Percentiles rank a stretch among this genome's conserved stretches.
These are phyloP conservation scores for Pinus tabuliformis DNA, from an alignment of 75 land plant genomes.

Conservation along the genomic window DNA sequence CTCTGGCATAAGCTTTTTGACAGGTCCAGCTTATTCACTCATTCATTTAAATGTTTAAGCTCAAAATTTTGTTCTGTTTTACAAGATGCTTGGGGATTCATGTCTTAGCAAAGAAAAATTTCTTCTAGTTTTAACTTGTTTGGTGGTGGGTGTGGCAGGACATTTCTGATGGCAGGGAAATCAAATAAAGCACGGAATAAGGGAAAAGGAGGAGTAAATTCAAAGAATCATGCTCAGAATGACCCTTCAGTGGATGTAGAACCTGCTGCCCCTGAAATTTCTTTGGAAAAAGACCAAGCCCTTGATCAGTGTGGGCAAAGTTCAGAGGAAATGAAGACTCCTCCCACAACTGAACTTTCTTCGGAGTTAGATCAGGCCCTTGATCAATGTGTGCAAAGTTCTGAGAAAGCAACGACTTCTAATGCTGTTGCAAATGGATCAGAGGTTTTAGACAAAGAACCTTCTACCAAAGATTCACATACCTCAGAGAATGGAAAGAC, in stretches of 20 bases:
- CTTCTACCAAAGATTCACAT: neutral
- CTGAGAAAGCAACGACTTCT: conserved; percentile 5
- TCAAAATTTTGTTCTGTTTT: too few species aligned
- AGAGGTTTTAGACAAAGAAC: conserved; percentile 15
- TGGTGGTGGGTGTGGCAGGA: neutral
- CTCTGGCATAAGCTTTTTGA: too few species aligned
- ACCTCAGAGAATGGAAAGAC: neutral
- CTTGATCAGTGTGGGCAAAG: neutral
- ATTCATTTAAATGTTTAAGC: too few species aligned
- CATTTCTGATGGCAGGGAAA: conserved; percentile 72
- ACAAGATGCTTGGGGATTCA: too few species aligned
- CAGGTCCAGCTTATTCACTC: too few species aligned
- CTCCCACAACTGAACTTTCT: neutral
- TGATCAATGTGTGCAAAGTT: neutral
- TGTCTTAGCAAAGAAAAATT: too few species aligned
- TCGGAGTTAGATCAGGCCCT: neutral
- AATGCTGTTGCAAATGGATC: conserved; percentile 17
- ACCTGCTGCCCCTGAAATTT: conserved; percentile 4
- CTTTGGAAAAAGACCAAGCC: neutral
- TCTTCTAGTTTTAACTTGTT: neutral
- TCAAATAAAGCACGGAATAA: conserved; percentile 54
- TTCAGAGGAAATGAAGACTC: conserved; percentile 8
- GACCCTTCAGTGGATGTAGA: neutral
- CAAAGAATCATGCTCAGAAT: conserved; percentile 12
- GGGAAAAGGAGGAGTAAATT: conserved; percentile 20